phyloP scores from a whole-genome alignment of 345 rosid species.

The Hibiscus syriacus region DNA sequence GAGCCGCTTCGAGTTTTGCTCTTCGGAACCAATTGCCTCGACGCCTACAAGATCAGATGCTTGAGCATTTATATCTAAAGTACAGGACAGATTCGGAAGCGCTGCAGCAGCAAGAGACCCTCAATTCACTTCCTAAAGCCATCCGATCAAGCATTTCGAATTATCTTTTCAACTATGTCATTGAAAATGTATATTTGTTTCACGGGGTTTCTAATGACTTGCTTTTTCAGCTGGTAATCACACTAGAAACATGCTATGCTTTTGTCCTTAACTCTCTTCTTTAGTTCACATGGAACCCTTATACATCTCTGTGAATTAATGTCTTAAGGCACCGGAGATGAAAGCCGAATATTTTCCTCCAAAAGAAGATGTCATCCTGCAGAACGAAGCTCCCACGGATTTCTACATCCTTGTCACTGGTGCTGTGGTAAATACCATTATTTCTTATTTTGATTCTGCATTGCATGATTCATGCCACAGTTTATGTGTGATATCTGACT shows the following conservation, averaged over 20 bases:
- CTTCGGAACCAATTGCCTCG: conserved; percentile 50
- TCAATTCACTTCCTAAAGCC: conserved; percentile 75
- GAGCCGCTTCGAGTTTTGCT: conserved; percentile 67
- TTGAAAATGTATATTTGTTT: conserved; percentile 58
- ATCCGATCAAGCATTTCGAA: conserved; percentile 66
- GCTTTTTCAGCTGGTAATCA: conserved; percentile 63
- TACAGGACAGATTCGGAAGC: conserved; percentile 64
- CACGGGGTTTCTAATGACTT: conserved; percentile 63
- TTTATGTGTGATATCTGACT: not conserved
- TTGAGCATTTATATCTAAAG: conserved; percentile 64
- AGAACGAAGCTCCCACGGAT: conserved; percentile 79
- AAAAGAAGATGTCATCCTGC: conserved; percentile 75
- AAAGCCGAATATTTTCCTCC: conserved; percentile 84
- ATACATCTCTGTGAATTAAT: not conserved
- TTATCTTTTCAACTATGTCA: conserved; percentile 53
- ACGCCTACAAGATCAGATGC: conserved; percentile 72
- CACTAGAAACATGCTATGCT: conserved; percentile 10
- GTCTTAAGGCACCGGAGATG: conserved; percentile 65
- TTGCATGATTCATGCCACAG: not conserved
- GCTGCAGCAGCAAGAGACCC: conserved; percentile 61
- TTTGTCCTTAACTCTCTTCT: not conserved
- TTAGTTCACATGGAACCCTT: not conserved
- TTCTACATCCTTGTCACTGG: conserved; percentile 68
- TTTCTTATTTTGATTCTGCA: not conserved
- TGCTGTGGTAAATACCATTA: conserved; percentile 46